phyloP scores from a whole-genome alignment of 495 filamentous ascomycete species.

The Hypoxylon intermedium region DNA sequence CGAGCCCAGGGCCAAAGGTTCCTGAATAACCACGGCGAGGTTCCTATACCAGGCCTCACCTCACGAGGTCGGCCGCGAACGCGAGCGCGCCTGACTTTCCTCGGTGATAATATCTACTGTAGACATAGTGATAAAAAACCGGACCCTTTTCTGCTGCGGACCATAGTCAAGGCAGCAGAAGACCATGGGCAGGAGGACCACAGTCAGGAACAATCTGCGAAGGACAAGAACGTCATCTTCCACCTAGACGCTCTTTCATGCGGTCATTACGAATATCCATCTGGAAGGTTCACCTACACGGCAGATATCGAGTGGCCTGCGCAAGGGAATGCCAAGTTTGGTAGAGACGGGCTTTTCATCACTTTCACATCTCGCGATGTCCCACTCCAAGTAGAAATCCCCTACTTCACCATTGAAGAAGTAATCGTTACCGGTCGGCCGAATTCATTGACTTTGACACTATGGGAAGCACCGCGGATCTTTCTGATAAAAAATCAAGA shows the following conservation, averaged over 20 bases:
- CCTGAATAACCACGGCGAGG: slow-evolving; percentile 38
- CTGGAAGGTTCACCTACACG: slow-evolving; percentile 51
- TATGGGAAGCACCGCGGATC: slow-evolving; percentile 38
- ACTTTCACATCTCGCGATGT: slow-evolving; percentile 7
- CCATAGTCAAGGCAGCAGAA: slow-evolving; percentile 49
- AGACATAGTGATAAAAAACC: slow-evolving; percentile 49
- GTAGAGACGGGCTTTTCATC: slow-evolving; percentile 49
- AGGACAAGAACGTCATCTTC: slow-evolving; percentile 40
- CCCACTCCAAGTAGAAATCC: slow-evolving; percentile 35
- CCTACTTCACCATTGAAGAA: slow-evolving; percentile 36
- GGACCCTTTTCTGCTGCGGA: slow-evolving; percentile 46
- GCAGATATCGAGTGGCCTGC: slow-evolving; percentile 49
- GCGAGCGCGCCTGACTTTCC: slow-evolving; percentile 47
- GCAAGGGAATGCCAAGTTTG: slow-evolving; percentile 54
- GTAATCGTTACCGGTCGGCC: slow-evolving; percentile 25
- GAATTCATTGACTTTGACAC: slow-evolving; percentile 32
- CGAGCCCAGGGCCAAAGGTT: slow-evolving; percentile 47
- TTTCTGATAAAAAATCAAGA: slow-evolving; percentile 8
- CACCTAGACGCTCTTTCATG: slow-evolving; percentile 48
- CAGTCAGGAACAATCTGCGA: background rate
- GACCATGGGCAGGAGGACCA: slow-evolving; percentile 22
- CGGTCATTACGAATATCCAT: slow-evolving; percentile 57
- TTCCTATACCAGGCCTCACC: background rate
- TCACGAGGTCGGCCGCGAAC: slow-evolving; percentile 3
- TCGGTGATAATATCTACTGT: slow-evolving; percentile 50